Conservation (phyloP, 306 rosid genomes). For the Luffa acutangula region DNA sequence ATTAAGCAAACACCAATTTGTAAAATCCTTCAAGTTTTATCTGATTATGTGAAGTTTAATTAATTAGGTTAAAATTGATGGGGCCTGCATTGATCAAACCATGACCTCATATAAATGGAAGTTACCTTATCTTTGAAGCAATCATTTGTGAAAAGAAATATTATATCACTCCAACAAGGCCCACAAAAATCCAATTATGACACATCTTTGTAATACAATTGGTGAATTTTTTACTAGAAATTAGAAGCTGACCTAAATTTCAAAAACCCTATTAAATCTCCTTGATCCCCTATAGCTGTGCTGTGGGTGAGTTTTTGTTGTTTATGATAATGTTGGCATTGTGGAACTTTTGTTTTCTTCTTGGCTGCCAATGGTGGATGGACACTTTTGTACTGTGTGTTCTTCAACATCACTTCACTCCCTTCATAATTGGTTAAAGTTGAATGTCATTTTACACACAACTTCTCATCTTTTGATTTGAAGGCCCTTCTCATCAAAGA, state of each 20-base stretch:
- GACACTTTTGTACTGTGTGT: neutral
- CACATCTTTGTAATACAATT: neutral
- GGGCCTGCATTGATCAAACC: neutral
- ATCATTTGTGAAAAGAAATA: conserved; percentile 1
- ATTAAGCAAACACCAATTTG: neutral
- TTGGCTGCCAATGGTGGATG: neutral
- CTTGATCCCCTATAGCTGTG: neutral
- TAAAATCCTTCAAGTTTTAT: neutral
- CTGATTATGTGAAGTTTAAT: neutral
- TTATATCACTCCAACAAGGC: neutral
- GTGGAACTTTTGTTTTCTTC: neutral
- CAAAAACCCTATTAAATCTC: neutral
- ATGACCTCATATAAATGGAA: conserved; percentile 1
- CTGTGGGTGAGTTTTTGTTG: neutral
- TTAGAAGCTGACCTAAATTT: conserved; percentile 5
- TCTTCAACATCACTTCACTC: neutral
- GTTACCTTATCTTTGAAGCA: conserved; percentile 10
- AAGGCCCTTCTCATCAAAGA: neutral
- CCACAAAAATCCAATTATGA: conserved; percentile 2
- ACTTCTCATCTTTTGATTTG: neutral
- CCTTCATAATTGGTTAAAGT: neutral
- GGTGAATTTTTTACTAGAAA: neutral
- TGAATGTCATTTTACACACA: neutral
- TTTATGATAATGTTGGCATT: neutral
- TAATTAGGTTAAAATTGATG: neutral